Conservation (phyloP, 352 stramenopile genomes). For the Pythium plurisporium region DNA sequence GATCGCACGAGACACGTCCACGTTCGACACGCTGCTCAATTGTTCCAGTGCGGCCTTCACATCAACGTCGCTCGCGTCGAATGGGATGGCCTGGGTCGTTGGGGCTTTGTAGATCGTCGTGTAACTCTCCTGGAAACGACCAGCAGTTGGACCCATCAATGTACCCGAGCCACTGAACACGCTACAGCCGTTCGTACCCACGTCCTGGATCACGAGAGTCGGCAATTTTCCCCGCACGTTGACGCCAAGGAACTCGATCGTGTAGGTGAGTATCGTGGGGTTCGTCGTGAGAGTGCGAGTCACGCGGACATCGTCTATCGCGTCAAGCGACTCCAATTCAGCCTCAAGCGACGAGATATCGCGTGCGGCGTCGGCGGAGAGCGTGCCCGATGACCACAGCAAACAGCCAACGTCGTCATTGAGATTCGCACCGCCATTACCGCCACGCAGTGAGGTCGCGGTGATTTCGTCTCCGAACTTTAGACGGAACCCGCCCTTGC, state of each 20-base stretch:
- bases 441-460: constrained; percentile 67
- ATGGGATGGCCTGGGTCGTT: constrained; percentile 88
- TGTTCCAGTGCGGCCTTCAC: constrained; percentile 92
- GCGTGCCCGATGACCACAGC: constrained; percentile 61
- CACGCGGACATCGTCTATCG: constrained; percentile 75
- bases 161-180: constrained; percentile 37
- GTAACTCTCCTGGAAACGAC: constrained; percentile 46
- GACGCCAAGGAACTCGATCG: constrained; percentile 89
- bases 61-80: constrained; percentile 85
- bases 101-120: constrained; percentile 89
- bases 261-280: constrained; percentile 80
- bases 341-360: constrained; percentile 55
- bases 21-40: constrained; percentile 83
- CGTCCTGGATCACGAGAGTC: constrained; percentile 78
- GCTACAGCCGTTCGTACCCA: constrained; percentile 91
- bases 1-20: constrained; percentile 82
- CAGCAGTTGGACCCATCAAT: constrained; percentile 4
- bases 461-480: constrained; percentile 89
- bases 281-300: constrained; percentile 38
- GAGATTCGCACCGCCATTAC: constrained; percentile 56
- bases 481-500: constrained; percentile 85
- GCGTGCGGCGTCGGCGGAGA: constrained; percentile 27
- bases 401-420: constrained; percentile 79
- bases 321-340: constrained; percentile 59
- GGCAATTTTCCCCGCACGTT: constrained; percentile 89